Conservation (phyloP, 2,329 filamentous ascomycete genomes). For the Microdochium bolleyi region DNA sequence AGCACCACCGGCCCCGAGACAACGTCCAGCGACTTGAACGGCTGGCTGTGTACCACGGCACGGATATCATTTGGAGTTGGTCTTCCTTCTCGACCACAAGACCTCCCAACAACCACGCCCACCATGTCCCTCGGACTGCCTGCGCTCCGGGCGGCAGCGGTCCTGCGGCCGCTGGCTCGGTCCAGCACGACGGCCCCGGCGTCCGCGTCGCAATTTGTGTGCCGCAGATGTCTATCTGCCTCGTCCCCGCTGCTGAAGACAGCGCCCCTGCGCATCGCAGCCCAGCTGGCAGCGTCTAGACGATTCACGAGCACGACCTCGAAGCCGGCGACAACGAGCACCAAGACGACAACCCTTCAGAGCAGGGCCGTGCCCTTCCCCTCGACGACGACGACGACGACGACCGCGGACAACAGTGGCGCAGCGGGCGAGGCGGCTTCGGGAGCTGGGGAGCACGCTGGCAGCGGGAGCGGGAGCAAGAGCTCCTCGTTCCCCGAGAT, state of each 20-base stretch:
- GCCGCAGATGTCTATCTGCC: neutral
- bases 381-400: neutral
- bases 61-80: too few species aligned
- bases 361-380: neutral
- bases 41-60: too few species aligned
- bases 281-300: neutral
- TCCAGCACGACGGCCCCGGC: neutral
- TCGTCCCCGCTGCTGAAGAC: neutral
- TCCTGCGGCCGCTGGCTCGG: neutral
- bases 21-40: too few species aligned
- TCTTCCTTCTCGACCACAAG: too few species aligned
- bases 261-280: neutral
- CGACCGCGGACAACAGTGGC: neutral
- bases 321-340: neutral
- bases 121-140: too few species aligned
- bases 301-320: neutral
- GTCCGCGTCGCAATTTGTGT: neutral
- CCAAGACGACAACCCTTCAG: neutral
- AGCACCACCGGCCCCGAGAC: too few species aligned
- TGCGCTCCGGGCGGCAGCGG: neutral
- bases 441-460: neutral
- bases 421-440: neutral
- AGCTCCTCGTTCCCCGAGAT: conserved; percentile 42
- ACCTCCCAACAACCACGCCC: too few species aligned
- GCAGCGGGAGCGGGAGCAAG: conserved; percentile 1